Conservation (phyloP, 352 stramenopile species). For the Globisporangium okanoganense region DNA sequence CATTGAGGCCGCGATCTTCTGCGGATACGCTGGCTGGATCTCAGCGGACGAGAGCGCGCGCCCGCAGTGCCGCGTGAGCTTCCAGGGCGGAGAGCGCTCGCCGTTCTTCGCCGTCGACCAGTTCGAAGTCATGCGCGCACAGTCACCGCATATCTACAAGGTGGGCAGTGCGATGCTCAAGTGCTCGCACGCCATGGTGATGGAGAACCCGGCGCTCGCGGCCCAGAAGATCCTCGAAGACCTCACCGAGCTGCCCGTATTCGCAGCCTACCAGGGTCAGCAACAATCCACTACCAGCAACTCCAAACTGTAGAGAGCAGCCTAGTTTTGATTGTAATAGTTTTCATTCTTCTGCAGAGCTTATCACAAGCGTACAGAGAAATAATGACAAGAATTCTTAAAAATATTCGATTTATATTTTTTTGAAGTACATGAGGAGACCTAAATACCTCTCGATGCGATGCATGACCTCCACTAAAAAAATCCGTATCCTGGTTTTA, state of each 20-base stretch:
- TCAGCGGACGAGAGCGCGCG: constrained; percentile 24
- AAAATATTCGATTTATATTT: no score
- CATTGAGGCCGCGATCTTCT: constrained; percentile 38
- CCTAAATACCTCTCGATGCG: background rate
- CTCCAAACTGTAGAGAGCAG: constrained; percentile 6
- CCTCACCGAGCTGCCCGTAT: constrained; percentile 18
- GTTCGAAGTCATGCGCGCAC: constrained; percentile 20
- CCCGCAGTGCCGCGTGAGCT: constrained; percentile 29
- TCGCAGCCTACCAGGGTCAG: background rate
- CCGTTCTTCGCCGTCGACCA: constrained; percentile 25
- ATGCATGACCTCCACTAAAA: background rate
- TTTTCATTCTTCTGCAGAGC: no score
- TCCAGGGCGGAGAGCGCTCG: constrained; percentile 29
- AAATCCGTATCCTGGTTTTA: background rate
- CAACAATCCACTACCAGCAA: background rate
- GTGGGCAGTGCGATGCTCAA: constrained; percentile 23
- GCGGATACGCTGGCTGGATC: constrained; percentile 24
- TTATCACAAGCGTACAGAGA: no score
- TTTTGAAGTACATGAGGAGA: no score
- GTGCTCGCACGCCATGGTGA: constrained; percentile 30
- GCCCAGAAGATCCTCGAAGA: constrained; percentile 27
- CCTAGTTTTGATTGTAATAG: no score
- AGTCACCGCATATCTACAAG: constrained; percentile 29
- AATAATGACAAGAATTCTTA: no score
- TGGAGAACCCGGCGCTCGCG: constrained; percentile 29